These are phyloP conservation scores for Ophiobolus disseminans DNA, from an alignment of 2,329 filamentous ascomycete species.

Conservation along the genomic window DNA sequence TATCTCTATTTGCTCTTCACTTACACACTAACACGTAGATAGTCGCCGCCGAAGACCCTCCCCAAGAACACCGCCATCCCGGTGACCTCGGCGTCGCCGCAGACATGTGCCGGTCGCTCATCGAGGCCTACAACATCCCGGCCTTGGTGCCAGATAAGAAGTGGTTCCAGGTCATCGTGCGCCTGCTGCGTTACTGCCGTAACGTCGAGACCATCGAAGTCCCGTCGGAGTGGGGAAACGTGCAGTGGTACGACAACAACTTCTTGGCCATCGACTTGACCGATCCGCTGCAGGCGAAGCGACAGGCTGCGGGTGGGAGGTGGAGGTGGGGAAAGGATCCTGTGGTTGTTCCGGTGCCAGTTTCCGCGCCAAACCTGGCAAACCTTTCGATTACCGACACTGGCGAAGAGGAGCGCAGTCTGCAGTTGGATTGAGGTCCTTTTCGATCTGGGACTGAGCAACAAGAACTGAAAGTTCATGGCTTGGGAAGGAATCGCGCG, in stretches of 20 bases:
- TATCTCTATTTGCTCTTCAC: not conserved
- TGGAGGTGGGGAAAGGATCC: not conserved
- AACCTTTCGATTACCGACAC: no score
- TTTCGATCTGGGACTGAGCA: no score
- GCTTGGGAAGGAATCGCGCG: no score
- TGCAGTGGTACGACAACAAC: not conserved
- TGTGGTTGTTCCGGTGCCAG: no score
- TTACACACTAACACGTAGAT: no score
- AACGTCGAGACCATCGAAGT: conserved; percentile 3
- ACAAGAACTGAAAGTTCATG: no score
- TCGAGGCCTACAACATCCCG: not conserved
- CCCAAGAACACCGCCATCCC: not conserved
- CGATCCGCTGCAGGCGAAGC: not conserved
- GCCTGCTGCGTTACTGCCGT: not conserved
- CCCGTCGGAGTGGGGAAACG: not conserved
- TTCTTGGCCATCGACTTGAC: not conserved
- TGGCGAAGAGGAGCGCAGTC: no score
- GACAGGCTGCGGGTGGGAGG: not conserved
- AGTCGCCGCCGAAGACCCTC: no score
- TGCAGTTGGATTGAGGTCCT: no score
- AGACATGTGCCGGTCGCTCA: not conserved
- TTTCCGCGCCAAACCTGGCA: no score
- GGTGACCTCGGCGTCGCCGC: conserved; percentile 1
- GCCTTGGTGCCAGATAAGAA: not conserved
- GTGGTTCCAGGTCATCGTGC: conserved; percentile 1